Conservation (phyloP, 2,329 filamentous ascomycete genomes). For the Paraphaeosphaeria sporulosa region DNA sequence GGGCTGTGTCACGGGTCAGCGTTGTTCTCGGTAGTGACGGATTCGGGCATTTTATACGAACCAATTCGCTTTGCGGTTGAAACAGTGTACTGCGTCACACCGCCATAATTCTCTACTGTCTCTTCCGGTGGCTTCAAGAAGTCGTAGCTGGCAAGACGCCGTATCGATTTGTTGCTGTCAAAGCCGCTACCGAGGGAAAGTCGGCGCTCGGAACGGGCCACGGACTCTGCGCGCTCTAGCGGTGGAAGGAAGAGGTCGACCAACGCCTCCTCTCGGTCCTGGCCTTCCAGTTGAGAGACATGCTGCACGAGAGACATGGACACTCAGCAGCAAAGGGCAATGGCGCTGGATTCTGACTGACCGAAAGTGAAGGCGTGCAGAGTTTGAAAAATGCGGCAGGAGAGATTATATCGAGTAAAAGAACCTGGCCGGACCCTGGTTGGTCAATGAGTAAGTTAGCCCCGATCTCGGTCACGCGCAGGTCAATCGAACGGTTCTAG, state of each 20-base stretch:
- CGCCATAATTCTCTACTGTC: conserved; percentile 49
- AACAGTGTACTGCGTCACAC: conserved; percentile 60
- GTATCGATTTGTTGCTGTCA: conserved; percentile 41
- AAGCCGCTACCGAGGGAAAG: conserved; percentile 39
- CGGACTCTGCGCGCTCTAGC: conserved; percentile 36
- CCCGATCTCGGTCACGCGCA: conserved; percentile 10
- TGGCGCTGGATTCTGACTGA: background rate
- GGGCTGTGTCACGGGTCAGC: conserved; percentile 32
- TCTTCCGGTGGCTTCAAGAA: conserved; percentile 52
- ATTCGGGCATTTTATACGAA: conserved; percentile 22
- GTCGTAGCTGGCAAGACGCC: conserved; percentile 58
- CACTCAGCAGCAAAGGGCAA: conserved; percentile 10
- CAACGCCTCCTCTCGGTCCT: conserved; percentile 54
- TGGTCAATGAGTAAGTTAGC: conserved; percentile 9
- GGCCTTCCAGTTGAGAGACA: conserved; percentile 59
- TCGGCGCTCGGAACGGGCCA: conserved; percentile 40
- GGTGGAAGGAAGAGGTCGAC: conserved; percentile 46
- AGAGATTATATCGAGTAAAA: conserved; percentile 8
- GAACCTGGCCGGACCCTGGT: conserved; percentile 12
- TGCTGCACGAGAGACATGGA: conserved; percentile 62
- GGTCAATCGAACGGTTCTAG: background rate
- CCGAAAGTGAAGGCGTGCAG: background rate
- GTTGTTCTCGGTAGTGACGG: conserved; percentile 15
- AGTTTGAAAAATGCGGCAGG: conserved; percentile 15
- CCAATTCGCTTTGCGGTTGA: conserved; percentile 46